Percentiles rank a stretch among this genome's conserved stretches.
Evolutionary conservation across 805 yeast species (phyloP).

Genomic region (Jamesozyma jinghongensis): DNA sequence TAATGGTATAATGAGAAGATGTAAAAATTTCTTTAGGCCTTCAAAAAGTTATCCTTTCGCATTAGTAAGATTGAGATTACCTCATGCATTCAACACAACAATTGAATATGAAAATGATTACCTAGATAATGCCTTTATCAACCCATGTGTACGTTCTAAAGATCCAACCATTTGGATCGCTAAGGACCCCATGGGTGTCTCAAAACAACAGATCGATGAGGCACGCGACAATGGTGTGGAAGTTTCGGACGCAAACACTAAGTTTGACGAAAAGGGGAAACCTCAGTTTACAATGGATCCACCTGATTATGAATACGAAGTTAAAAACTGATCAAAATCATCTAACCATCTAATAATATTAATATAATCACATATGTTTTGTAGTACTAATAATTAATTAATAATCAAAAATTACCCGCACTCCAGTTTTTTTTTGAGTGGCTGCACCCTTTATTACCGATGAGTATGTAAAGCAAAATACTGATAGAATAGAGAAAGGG

Average conservation of each 20-base stretch:
- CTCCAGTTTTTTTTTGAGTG: no score
- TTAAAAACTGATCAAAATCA: conserved; percentile 11
- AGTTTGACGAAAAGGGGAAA: conserved; percentile 48
- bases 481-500: no score
- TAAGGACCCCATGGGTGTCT: conserved; percentile 57
- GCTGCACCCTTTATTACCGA: no score
- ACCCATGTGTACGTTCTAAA: conserved; percentile 22
- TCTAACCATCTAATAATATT: no score
- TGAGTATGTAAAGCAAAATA: no score
- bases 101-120: conserved; percentile 28
- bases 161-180: conserved; percentile 63
- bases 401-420: no score
- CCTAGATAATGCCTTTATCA: conserved; percentile 25
- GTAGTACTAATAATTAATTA: neutral
- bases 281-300: conserved; percentile 53
- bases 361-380: neutral
- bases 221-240: conserved; percentile 45
- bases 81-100: conserved; percentile 28
- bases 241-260: conserved; percentile 50
- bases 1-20: conserved; percentile 11
- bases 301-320: conserved; percentile 47
- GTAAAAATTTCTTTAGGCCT: conserved; percentile 40
- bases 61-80: conserved; percentile 33
- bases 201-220: conserved; percentile 47
- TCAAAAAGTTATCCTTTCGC: conserved; percentile 38